Evolutionary conservation across 2,329 filamentous ascomycete genomes (phyloP), one percentile per base, ranked within the genome.

Genomic region (Dactylellina sp.): DNA sequence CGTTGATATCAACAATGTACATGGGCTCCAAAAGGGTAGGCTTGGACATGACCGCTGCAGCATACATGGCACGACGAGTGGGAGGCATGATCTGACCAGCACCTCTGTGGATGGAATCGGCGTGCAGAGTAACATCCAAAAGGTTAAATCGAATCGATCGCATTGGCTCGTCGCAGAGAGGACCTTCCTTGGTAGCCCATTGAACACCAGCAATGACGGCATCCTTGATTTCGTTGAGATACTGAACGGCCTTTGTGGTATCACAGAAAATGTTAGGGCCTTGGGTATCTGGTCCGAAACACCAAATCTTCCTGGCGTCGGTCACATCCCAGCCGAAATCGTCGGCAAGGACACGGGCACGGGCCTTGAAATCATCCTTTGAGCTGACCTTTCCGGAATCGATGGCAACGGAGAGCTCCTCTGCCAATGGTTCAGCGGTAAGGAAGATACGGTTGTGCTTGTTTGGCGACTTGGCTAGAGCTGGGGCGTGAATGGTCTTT

Each of bases 391-490:
- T 95, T 86, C 95, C 95, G 64, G 82, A 78, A 87, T 99, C 95
- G 78, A 99, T 99, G 81, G 91, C 91, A 81, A 89, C 88, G 80
- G 91, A 87, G 75, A 99, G 90, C 80, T 98, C 95, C 88, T 99
- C 95, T 49, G 88, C 88, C 65, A 99, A 87, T 80, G 95, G 95
- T 85, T 93, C 86, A 78, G 95, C 95, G 84, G 88, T 88, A 85
- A 99, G 89, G 88, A 98, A 99, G 76, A 99, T 88, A 93, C 95
- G 94, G 89, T 99, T 99, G 91, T 99, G 95, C 92, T 99, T 99
- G 91, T 99, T 99, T 86, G 95, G 95, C 53, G 95, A 99, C 88
- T 99, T 99, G 84, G 95, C 98, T 81, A 99, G 88, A 79, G 95
- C 95, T 81, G 92, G 49, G 24, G 47, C 46, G 24, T 42, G 63